phyloP scores from a whole-genome alignment of 495 filamentous ascomycete genomes.

The Recurvomyces mirabilis region DNA sequence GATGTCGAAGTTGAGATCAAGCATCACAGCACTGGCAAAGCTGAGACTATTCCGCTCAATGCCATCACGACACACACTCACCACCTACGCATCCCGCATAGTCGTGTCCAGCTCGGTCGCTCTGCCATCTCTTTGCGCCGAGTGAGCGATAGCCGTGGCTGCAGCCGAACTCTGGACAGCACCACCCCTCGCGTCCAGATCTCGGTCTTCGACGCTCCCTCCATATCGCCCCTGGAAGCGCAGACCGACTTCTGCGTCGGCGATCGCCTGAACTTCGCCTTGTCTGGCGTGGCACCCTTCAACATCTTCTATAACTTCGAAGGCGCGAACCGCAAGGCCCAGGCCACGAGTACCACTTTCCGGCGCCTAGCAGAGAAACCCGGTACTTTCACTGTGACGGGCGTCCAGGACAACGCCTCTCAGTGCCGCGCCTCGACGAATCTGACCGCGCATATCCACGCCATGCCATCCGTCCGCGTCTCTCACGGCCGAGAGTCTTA shows the following conservation, averaged over 20 bases:
- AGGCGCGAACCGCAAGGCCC: conserved; percentile 62
- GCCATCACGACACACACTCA: conserved; percentile 62
- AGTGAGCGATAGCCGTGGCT: conserved; percentile 75
- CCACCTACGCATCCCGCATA: conserved; percentile 71
- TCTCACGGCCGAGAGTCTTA: conserved; percentile 64
- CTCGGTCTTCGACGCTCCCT: conserved; percentile 80
- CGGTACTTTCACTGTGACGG: conserved; percentile 77
- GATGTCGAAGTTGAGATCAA: conserved; percentile 82
- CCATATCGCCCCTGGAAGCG: conserved; percentile 78
- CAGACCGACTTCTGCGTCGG: conserved; percentile 88
- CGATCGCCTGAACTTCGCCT: conserved; percentile 78
- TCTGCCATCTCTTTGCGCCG: conserved; percentile 79
- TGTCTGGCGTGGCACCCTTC: conserved; percentile 82
- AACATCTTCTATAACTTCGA: conserved; percentile 86
- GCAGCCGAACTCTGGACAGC: conserved; percentile 56
- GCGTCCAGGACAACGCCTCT: conserved; percentile 68
- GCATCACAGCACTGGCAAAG: conserved; percentile 67
- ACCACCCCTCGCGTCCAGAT: conserved; percentile 65
- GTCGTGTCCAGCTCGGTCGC: conserved; percentile 68
- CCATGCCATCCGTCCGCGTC: conserved; percentile 81
- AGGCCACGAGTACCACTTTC: conserved; percentile 65
- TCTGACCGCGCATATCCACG: conserved; percentile 71
- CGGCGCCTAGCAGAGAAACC: conserved; percentile 82
- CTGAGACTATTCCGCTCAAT: conserved; percentile 67
- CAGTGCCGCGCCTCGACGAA: conserved; percentile 69